Evolutionary conservation across 805 yeast species (phyloP).

Genomic region (Metschnikowia continentalis): DNA sequence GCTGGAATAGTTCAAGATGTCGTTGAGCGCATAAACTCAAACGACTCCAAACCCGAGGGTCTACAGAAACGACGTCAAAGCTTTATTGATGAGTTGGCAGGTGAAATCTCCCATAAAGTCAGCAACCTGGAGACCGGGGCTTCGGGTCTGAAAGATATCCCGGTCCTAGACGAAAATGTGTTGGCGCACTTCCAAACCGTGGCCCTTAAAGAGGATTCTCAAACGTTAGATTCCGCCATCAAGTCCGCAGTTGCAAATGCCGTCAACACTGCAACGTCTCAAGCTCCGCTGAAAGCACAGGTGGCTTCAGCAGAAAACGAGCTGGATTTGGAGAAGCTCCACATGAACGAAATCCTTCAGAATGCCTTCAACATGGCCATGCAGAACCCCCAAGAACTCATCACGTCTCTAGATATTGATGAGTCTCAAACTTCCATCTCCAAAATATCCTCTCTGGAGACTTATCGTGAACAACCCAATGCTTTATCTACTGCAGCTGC

Average conservation of each 20-base stretch:
- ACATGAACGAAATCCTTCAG: conserved; percentile 67
- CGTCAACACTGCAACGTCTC: conserved; percentile 8
- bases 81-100: conserved; percentile 1
- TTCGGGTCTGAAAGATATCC: conserved; percentile 18
- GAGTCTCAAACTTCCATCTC: conserved; percentile 12
- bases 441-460: conserved; percentile 1
- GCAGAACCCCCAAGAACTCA: conserved; percentile 52
- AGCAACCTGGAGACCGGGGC: not conserved
- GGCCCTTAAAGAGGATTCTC: conserved; percentile 23
- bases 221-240: conserved; percentile 6
- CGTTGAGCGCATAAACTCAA: conserved; percentile 18
- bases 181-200: conserved; percentile 35
- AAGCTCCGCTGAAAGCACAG: not conserved
- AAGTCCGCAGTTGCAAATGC: conserved; percentile 14
- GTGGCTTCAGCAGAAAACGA: conserved; percentile 18
- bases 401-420: conserved; percentile 33
- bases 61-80: not conserved
- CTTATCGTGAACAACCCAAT: not conserved
- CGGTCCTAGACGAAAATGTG: conserved; percentile 34
- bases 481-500: conserved; percentile 15
- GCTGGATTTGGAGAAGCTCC: conserved; percentile 50
- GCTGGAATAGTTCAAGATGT: conserved; percentile 27
- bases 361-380: conserved; percentile 76
- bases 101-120: not conserved
- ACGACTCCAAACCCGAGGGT: conserved; percentile 17